Conservation (phyloP, 331 rosid species). For the Acacia pycnantha region DNA sequence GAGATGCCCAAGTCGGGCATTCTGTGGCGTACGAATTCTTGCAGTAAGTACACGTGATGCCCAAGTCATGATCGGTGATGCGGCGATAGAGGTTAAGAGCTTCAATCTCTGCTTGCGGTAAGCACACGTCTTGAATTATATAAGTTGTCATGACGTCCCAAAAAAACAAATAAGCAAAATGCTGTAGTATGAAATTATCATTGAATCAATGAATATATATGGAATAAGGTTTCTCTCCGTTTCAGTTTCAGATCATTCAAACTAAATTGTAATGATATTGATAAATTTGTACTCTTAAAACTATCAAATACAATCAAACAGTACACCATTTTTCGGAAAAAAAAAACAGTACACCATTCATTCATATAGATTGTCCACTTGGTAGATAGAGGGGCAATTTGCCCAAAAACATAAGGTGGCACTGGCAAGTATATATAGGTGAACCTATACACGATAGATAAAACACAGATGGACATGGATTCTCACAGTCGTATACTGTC, state of each 20-base stretch:
- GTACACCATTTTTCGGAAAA: too few species aligned
- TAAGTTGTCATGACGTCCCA: not conserved
- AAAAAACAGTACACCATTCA: too few species aligned
- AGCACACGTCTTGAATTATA: not conserved
- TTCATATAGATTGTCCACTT: too few species aligned
- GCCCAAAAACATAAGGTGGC: not conserved
- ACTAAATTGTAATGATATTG: not conserved
- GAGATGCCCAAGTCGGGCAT: slow-evolving; percentile 82
- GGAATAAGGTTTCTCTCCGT: not conserved
- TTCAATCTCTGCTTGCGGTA: too few species aligned
- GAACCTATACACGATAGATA: not conserved
- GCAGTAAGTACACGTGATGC: too few species aligned
- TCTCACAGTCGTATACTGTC: not conserved
- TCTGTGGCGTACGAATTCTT: slow-evolving; percentile 83
- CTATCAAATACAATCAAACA: not conserved
- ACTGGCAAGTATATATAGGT: not conserved
- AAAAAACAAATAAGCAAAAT: too few species aligned
- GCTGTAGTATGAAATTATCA: not conserved
- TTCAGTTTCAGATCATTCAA: not conserved
- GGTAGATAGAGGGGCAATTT: not conserved
- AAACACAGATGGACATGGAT: not conserved
- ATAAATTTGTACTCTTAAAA: not conserved
- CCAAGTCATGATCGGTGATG: too few species aligned
- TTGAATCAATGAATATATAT: not conserved
- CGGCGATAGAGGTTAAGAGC: too few species aligned